Base-by-base conservation (phyloP, 805 yeast genomes). In the Pichia nanzhaoensis region DNA sequence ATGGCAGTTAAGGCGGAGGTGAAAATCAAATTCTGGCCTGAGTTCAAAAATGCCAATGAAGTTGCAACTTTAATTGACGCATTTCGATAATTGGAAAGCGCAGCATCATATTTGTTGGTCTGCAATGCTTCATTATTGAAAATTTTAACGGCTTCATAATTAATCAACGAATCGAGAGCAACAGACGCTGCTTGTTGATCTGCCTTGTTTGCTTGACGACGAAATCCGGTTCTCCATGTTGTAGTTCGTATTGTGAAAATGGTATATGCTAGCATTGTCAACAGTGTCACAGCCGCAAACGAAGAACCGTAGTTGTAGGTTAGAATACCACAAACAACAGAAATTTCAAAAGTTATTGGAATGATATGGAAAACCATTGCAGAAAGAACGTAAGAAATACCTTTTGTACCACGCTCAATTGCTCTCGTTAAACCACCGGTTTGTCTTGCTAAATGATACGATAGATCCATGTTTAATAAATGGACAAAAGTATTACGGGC, bases 351-450 rank as follows among this genome's bases (percentile, higher is more conserved):
- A 3, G 95, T 74, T 34, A 91, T 84, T 8, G 99, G 99, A 30
- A 91, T 70, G 32, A 93, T 90, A 61, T 93, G 98, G 69, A 93
- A 91, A n/a, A 93, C 96, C 95, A 91, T 86, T 2, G 98, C 96
- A 32, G 86, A 80, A 39, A 93, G 69, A 5, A 93, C 97, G 55
- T 85, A 90, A 12, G 95, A 82, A 44, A 93, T 91, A 68, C 99
- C 99, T 56, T 93, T 91, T 1, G 98, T 91, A 63, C 99, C 99
- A 52, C 99, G 73, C 58, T 93, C 99, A 57, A 93, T 93, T 1
- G 98, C 98, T 50, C 99, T 72, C 0, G 97, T 91, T 30, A 93
- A 66, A 0, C 96, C 98, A 53, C 99, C 99, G 0, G 99, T 93
- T 63, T 93, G 98, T 54, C 90, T 73, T 10, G 91, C 74, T 34